Percentiles rank a stretch among this genome's conserved stretches.
phyloP scores from a whole-genome alignment of 116 monocot species.

The Papilionanthe hybrid region DNA sequence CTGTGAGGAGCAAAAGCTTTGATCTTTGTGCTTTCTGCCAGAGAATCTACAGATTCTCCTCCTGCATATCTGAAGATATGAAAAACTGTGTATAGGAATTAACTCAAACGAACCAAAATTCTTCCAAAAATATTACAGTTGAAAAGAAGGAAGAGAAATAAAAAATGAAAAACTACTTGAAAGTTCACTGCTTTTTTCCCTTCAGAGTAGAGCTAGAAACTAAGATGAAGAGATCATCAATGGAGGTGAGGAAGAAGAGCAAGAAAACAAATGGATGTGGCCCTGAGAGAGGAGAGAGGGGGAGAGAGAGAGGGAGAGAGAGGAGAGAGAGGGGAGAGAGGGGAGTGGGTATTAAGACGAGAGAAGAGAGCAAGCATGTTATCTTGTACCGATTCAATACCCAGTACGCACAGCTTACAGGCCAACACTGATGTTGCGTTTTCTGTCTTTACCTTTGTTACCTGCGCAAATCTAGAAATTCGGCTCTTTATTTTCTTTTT shows the following conservation, averaged over 20 bases:
- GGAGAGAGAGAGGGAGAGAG: background rate
- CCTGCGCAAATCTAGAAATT: slow-evolving; percentile 23
- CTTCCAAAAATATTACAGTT: no score
- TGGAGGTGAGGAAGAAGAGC: background rate
- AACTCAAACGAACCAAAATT: background rate
- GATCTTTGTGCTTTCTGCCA: no score
- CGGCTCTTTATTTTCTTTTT: background rate
- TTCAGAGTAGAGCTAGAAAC: background rate
- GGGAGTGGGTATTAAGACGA: background rate
- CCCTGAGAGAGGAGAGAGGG: background rate
- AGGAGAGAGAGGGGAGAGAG: background rate
- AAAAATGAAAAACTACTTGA: background rate
- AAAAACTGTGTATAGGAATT: background rate
- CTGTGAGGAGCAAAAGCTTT: no score
- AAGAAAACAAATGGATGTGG: slow-evolving; percentile 1
- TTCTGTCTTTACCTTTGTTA: slow-evolving; percentile 65
- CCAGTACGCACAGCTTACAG: slow-evolving; percentile 8
- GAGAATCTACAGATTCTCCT: background rate
- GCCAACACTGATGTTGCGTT: slow-evolving; percentile 40
- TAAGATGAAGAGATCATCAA: background rate
- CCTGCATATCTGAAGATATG: background rate
- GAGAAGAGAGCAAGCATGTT: slow-evolving; percentile 1
- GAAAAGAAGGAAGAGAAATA: background rate
- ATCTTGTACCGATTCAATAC: slow-evolving; percentile 28
- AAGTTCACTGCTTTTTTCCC: background rate